phyloP scores from a whole-genome alignment of 805 yeast species.

The Candida arabinofermentans region DNA sequence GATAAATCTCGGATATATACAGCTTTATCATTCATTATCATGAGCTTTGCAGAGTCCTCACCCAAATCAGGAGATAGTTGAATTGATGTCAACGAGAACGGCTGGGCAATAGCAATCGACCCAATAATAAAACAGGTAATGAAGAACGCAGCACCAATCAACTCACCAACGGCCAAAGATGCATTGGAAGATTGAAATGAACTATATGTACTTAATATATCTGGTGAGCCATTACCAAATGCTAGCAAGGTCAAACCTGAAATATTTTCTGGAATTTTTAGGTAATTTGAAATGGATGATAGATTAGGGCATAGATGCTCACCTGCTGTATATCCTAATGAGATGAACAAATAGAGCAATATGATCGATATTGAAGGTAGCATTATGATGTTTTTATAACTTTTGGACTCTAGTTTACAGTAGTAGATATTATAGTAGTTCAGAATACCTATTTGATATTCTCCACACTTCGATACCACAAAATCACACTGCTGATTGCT shows the following conservation, averaged over 20 bases:
- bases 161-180: constrained; percentile 81
- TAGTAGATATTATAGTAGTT: constrained; percentile 30
- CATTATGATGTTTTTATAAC: constrained; percentile 12
- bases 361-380: constrained; percentile 19
- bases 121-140: constrained; percentile 80
- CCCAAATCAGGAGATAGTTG: constrained; percentile 2
- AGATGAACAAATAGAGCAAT: constrained; percentile 45
- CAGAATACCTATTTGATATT: constrained; percentile 24
- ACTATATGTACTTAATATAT: constrained; percentile 76
- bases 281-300: constrained; percentile 57
- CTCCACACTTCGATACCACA: constrained; percentile 25
- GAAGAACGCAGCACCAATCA: constrained; percentile 88
- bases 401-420: constrained; percentile 18
- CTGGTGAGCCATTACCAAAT: constrained; percentile 92
- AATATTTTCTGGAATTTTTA: constrained; percentile 71
- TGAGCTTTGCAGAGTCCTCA: constrained; percentile 6
- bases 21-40: constrained; percentile 31
- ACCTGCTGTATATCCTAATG: constrained; percentile 78
- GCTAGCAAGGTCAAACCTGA: constrained; percentile 89
- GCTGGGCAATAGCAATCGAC: constrained; percentile 62
- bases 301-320: constrained; percentile 82
- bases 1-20: constrained; percentile 59
- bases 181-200: constrained; percentile 69
- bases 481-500: constrained; percentile 26
- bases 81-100: constrained; percentile 46